Evolutionary conservation across 2,329 filamentous ascomycete species (phyloP), one percentile per base, ranked within the genome.

Genomic region (Ophiosphaerella narmari): DNA sequence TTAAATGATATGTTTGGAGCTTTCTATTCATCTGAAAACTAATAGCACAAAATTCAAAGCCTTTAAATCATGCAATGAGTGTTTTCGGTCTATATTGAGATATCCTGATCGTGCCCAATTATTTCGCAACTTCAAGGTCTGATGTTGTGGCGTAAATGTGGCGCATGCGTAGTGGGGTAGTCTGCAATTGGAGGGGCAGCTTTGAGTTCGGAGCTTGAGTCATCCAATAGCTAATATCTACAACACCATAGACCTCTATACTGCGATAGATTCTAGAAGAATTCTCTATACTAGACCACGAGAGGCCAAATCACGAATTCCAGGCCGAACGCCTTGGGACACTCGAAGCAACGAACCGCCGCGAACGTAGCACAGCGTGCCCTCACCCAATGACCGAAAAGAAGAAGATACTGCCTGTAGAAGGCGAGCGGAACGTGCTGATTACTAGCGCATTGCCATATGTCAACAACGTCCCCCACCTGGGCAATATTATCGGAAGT

Each of bases 401-500:
- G 57, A 73, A 75, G 52, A 75, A 75, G 60, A 78, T 80, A 43
- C 67, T 81, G 46, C 78, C 78, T 46, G 67, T 76, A 50, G 73
- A 77, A 52, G 78, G 78, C 62, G 87, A 96, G 80, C 83, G 86
- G 66, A 97, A 97, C 74, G 85, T 95, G 63, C 83, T 97, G 55
- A 87, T 97, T 65, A 96, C 93, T 37, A 93, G 88, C 63, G 92
- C 92, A n/a, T 76, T 97, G 40, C 91, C 91, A 36, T 96, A 96
- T 66, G 88, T 90, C 44, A 87, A 86, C 73, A 87, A 86, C 66
- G 77, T 82, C 0, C 80, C 91, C 41, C 92, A 96, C 77, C 78
- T 97, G 63, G 92, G 70, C 39, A 73, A 73, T 54, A 70, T 73
- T 40, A 65, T 73, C 31, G 70, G 70, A 44, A 67, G 63, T 42